Base-by-base conservation (phyloP, 371 early-diverging fungal genomes). In the Mortierella sp. region DNA sequence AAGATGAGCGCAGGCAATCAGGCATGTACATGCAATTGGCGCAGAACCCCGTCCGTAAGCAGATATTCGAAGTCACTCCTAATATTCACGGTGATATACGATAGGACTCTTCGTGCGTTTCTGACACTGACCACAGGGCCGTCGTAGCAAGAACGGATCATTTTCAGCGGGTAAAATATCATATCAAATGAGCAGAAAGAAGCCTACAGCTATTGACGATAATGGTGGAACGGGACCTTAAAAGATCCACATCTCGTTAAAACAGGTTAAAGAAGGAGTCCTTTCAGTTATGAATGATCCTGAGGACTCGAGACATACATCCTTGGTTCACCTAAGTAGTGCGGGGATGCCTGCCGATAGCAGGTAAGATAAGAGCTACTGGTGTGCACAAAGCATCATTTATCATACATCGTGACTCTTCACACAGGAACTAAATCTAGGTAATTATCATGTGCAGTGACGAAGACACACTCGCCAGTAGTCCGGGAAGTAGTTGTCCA, bases 151-250 rank as follows among this genome's bases (percentile, higher is more conserved):
- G 24, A 47, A 47, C 23, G 8, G 19, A 23, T 24, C 48, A 8
- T 47, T 8, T 23, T 47, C n/a, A 47, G 48, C 48, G 8, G 48
- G 48, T 47, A 47, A 4, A 24, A 24, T 47, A 24, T 19, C 48
- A 47, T 47, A 24, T 8, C 48, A 47, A 23, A 47, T 47, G 48
- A 19, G 21, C 44, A 43, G n/a, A 43, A 43, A 43, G 44, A 43
- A 43, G 44, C 44, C 44, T 43, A 17, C 6, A 43, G 44, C 44
- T 43, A 8, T 47, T 23, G 24, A 23, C 23, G 48, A 47, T 47
- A 51, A 51, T 31, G 34, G 32, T 51, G 51, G 34, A n/a, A 5
- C 19, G 2, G 51, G 32, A 34, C 15, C n/a, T 34, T 51, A n/a
- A 51, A 1, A 51, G 28, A 51, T 19, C 4, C 32, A 4, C 51